Base-by-base conservation (phyloP, 331 rosid species). In the Saraca asoca region DNA sequence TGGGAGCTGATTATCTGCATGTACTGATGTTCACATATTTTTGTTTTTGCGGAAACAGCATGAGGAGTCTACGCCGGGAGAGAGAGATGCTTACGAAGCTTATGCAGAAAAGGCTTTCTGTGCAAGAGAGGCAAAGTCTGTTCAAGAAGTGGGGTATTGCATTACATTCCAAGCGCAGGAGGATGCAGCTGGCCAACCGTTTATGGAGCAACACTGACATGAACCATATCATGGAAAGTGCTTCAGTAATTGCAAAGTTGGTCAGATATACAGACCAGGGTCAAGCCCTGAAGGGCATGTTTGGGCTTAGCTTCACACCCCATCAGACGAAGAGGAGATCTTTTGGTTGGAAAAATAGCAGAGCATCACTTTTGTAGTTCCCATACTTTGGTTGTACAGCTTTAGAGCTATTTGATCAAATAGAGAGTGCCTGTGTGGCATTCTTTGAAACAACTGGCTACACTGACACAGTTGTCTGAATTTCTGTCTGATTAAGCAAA, bases 281-380 rank as follows among this genome's bases (percentile, higher is more conserved):
- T 10, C 82, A 77, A 62, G 89, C 89, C 50, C 82, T 90, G 9
- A 94, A 86, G 85, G 99, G 87, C 83, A 94, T 90, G 95, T 90
- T 90, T 71, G 99, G 99, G 15, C 95, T 94, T 38, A 94, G 97
- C 80, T 94, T 83, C 70, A 75, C 95, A 8, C 89, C 93, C 18
- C 75, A 82, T 9, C 79, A 72, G 51, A 31, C 80, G 4, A 81
- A 58, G 51, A 74, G 97, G 7, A 85, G 91, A 69, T 80, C 86
- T 35, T 79, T 54, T 60, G 76, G 82, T 59, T 94, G 97, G 97
- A 86, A 50, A 81, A 88, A 62, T 77, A 84, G 81, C 70, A 71
- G 62, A 74, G 59, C 80, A 5, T 80, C 95, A 31, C 85, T 83
- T 55, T 51, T 57, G n/a, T 81, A 66, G 74, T 38, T 61, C 5